These are phyloP conservation scores for Pulveroboletus ridleyi DNA, from an alignment of 1,284 basidiomycete species.

Conservation along the genomic window DNA sequence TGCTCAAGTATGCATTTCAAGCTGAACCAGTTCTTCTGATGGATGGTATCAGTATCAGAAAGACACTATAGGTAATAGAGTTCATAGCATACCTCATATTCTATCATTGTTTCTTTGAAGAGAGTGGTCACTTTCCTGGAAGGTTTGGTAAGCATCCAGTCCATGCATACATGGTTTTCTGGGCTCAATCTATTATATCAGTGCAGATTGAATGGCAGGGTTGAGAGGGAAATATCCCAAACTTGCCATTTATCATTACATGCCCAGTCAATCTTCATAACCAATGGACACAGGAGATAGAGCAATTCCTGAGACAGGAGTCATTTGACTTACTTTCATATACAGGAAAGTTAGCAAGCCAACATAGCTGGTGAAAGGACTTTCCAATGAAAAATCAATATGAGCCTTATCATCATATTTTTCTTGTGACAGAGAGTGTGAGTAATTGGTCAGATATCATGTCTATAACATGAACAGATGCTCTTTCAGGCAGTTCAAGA, in stretches of 20 bases:
- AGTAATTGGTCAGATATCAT: no score
- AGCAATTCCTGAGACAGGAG: background rate
- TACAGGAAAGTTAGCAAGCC: background rate
- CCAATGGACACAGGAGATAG: conserved; percentile 12
- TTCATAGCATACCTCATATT: no score
- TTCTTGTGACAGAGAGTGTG: conserved; percentile 4
- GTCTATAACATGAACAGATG: no score
- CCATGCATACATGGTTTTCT: no score
- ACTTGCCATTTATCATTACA: conserved; percentile 10
- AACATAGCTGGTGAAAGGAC: background rate
- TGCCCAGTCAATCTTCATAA: conserved; percentile 10
- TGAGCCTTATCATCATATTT: background rate
- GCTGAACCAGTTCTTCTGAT: no score
- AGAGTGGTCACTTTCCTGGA: no score
- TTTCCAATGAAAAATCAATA: conserved; percentile 5
- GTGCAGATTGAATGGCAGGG: conserved; percentile 6
- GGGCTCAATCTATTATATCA: no score
- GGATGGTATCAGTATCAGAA: no score
- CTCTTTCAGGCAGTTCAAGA: background rate
- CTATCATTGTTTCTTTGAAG: no score
- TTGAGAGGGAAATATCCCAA: conserved; percentile 1
- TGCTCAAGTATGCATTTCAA: no score
- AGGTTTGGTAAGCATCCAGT: no score
- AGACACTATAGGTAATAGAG: no score
- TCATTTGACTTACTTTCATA: conserved; percentile 13